These are phyloP conservation scores for Stylosanthes scabra DNA, from an alignment of 331 rosid genomes.

Conservation along the genomic window DNA sequence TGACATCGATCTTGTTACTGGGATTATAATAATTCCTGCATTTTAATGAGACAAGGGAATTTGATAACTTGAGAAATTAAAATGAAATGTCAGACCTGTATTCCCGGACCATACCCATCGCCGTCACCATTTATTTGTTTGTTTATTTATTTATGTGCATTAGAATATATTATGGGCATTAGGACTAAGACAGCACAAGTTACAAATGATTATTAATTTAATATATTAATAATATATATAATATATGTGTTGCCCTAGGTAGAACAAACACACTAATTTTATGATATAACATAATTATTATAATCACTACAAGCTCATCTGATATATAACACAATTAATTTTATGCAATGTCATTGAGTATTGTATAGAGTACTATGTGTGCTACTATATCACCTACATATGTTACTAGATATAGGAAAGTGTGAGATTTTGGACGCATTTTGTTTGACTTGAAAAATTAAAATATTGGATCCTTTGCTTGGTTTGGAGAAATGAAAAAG, in stretches of 20 bases:
- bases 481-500: no score
- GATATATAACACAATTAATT: conserved; percentile 6
- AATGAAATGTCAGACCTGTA: conserved; percentile 59
- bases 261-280: conserved; percentile 27
- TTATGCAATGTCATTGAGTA: neutral
- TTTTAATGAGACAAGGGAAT: no score
- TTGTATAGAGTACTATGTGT: no score
- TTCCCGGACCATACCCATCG: conserved; percentile 55
- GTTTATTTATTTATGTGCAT: no score
- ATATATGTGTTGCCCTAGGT: conserved; percentile 42
- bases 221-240: neutral
- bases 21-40: no score
- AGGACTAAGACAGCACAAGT: conserved; percentile 20
- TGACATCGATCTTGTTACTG: conserved; percentile 50
- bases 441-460: conserved; percentile 48
- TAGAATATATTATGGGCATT: conserved; percentile 29
- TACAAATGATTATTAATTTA: conserved; percentile 16
- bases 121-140: conserved; percentile 33
- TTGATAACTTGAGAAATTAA: conserved; percentile 47
- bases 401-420: neutral
- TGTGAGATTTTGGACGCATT: conserved; percentile 41
- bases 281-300: neutral
- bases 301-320: conserved; percentile 4
- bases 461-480: conserved; percentile 37
- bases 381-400: neutral